Base-by-base conservation (phyloP, 106 monocot genomes). In the Platanthera zijinensis region DNA sequence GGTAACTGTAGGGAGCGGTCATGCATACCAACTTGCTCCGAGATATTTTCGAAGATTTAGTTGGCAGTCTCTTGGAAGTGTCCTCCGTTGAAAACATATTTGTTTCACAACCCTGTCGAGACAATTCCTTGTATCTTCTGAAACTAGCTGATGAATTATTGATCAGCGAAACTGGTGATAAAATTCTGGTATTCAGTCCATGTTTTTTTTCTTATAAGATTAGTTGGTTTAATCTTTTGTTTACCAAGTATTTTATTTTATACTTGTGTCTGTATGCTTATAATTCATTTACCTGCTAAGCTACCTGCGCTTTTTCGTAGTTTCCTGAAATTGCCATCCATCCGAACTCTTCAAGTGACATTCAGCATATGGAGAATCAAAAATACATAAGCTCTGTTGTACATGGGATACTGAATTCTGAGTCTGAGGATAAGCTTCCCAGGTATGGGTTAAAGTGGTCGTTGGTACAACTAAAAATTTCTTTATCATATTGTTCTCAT, bases 21-120 rank as follows among this genome's bases (percentile, higher is more conserved):
- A 54, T 70, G 47, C 71, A 83, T 75, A 45, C 54, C 50, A 30
- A 28, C 74, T 76, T 99, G 56, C 80, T 99, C 9, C 76, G 82
- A n/a, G 82, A 87, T 83, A 94, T 99, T 64, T 89, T 94, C 81
- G 86, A 88, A 81, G 99, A 99, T 84, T 73, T 99, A 50, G 49
- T 85, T 80, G 82, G 76, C 67, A 88, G 84, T 79, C 75, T 99
- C 18, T 56, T 88, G 61, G 84, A 94, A 77, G 73, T 80, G 81
- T 83, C 88, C 19, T 77, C 86, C 51, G 86, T 85, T 63, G 99
- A 92, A 54, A 94, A 88, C 66, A 73, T 90, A 47, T 84, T 94
- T 71, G n/a, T 81, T 76, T 86, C 81, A 62, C 99, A 99, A 74
- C 99, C 99, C 79, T 99, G 94, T 77, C 91, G 99, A 53, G 99